These are phyloP conservation scores for Colletotrichum melonis DNA, from an alignment of 2,329 filamentous ascomycete species.

Conservation along the genomic window DNA sequence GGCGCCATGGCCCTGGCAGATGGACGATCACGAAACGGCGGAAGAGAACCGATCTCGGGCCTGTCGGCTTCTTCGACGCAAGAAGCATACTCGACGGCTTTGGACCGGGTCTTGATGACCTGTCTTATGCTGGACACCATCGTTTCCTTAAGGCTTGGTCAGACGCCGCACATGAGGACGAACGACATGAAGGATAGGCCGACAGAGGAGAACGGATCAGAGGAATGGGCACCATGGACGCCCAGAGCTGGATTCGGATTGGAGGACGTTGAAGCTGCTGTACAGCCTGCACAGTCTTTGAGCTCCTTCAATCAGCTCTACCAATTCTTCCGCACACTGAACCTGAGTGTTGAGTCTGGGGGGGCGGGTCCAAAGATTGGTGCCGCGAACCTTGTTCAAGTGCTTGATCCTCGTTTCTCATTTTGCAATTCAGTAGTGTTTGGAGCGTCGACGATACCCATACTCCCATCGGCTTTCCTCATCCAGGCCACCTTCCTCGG, in stretches of 20 bases:
- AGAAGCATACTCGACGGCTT: constrained; percentile 7
- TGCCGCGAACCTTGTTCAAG: constrained; percentile 45
- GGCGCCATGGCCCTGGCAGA: constrained; percentile 32
- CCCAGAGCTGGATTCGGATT: constrained; percentile 56
- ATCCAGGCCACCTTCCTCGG: constrained; percentile 52
- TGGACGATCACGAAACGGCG: background rate
- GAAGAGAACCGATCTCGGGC: background rate
- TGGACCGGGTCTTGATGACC: constrained; percentile 53
- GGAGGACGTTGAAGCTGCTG: constrained; percentile 22
- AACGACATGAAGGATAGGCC: constrained; percentile 58
- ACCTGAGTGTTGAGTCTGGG: constrained; percentile 39
- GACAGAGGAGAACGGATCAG: constrained; percentile 73
- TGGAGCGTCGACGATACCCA: constrained; percentile 45
- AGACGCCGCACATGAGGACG: constrained; percentile 60
- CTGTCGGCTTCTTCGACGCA: background rate
- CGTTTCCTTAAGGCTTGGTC: constrained; percentile 62
- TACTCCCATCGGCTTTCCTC: constrained; percentile 48
- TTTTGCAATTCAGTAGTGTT: constrained; percentile 53
- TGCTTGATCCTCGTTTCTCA: constrained; percentile 47
- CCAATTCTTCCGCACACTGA: constrained; percentile 50
- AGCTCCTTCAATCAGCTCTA: constrained; percentile 56
- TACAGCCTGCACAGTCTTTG: constrained; percentile 48
- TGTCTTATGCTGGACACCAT: constrained; percentile 73
- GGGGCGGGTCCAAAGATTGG: constrained; percentile 30
- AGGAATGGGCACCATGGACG: constrained; percentile 81